A percentile compares a stretch with the other conserved stretches of the same genome.
phyloP scores from a whole-genome alignment of 768 basidiomycete species.

The Chalciporus piperatus region DNA sequence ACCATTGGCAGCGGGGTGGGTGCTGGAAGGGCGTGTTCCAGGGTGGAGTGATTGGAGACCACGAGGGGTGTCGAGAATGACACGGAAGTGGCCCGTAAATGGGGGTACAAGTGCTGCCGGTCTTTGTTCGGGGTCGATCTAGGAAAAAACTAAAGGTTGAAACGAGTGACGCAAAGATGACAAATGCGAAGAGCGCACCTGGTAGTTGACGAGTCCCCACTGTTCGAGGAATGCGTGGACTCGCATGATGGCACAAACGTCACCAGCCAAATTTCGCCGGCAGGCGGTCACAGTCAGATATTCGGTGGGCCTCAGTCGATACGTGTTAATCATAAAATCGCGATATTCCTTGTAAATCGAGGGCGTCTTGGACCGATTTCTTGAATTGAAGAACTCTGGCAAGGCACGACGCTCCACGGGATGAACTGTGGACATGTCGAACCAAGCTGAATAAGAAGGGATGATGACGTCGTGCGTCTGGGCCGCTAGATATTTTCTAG shows the following conservation, averaged over 20 bases:
- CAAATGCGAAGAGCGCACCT: conserved; percentile 53
- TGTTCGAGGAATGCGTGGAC: conserved; percentile 99
- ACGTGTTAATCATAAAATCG: conserved; percentile 99
- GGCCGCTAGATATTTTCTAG: conserved; percentile 90
- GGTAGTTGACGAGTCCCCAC: conserved; percentile 99
- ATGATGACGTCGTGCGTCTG: conserved; percentile 98
- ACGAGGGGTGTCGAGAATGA: conserved; percentile 94
- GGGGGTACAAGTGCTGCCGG: conserved; percentile 94
- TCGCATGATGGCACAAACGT: conserved; percentile 98
- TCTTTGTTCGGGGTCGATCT: conserved; percentile 97
- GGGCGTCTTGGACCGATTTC: conserved; percentile 93
- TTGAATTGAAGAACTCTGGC: conserved; percentile 97
- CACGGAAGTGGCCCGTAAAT: conserved; percentile 98
- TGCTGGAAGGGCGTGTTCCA: conserved; percentile 58
- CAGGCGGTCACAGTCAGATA: conserved; percentile 98
- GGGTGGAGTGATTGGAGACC: conserved; percentile 93
- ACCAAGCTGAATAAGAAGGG: conserved; percentile 97
- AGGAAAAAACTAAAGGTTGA: conserved; percentile 9
- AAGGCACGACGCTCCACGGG: conserved; percentile 88
- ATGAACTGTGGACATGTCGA: conserved; percentile 92
- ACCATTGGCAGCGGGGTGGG: conserved; percentile 48
- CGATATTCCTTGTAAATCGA: conserved; percentile 98
- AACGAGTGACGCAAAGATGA: background rate
- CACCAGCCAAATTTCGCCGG: conserved; percentile 91
- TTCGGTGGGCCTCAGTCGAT: conserved; percentile 88